These are phyloP conservation scores for Lanmaoa rubissima DNA, from an alignment of 768 basidiomycete species.

Conservation along the genomic window DNA sequence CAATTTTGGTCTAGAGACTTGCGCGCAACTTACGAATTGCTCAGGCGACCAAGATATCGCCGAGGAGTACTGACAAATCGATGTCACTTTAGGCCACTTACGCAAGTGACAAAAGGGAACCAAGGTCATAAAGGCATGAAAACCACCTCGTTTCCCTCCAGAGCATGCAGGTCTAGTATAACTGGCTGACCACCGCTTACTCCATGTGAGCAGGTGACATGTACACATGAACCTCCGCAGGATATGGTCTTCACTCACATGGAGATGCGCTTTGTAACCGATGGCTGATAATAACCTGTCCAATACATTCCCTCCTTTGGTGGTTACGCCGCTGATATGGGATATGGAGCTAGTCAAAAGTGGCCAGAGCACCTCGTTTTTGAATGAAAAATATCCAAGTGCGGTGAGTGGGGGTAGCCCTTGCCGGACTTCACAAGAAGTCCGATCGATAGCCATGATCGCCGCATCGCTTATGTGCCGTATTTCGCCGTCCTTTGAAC, in stretches of 20 bases:
- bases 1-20: constrained; percentile 4
- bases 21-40: not conserved
- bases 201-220: constrained; percentile 2
- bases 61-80: constrained; percentile 12
- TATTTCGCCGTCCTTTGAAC: constrained; percentile 14
- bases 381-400: constrained; percentile 28
- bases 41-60: constrained; percentile 9
- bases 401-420: constrained; percentile 9
- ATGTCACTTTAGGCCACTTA: constrained; percentile 1
- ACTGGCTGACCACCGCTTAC: constrained; percentile 8
- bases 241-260: constrained; percentile 4
- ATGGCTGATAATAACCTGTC: constrained; percentile 2
- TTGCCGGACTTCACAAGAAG: constrained; percentile 14
- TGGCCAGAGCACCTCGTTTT: constrained; percentile 14
- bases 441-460: constrained; percentile 25
- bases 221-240: not conserved
- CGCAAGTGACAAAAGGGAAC: constrained; percentile 3
- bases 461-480: constrained; percentile 14
- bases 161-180: not conserved
- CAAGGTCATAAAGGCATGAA: not conserved
- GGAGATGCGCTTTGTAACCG: constrained; percentile 10
- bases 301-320: constrained; percentile 5
- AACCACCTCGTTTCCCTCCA: not conserved
- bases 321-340: constrained; percentile 13
- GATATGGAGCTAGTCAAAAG: constrained; percentile 8